Base-by-base conservation (phyloP, 1,139 yeast species). In the Suhomyces taliae region DNA sequence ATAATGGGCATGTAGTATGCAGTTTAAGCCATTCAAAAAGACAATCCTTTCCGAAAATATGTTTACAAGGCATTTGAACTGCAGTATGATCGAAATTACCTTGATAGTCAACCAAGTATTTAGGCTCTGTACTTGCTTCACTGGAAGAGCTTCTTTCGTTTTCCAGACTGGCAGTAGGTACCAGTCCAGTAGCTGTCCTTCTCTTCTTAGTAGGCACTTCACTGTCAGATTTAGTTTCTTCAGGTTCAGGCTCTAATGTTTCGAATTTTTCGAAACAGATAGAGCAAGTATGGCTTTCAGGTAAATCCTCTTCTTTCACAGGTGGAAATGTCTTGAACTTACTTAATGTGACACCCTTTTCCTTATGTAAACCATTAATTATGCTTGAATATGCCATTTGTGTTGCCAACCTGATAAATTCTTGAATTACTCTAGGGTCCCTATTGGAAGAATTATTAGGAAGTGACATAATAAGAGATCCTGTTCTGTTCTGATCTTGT, bases 31-130 rank as follows among this genome's bases (percentile, higher is more conserved):
- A 90, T 54, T 84, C 86, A 51, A 72, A 76, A 36, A 88, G 69
- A 67, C 97, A 90, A 27, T 78, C 77, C 52, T 81, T 76, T 5
- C 96, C 96, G 69, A 89, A 88, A 0, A 81, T 60, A 60, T 88
- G 96, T 8, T 82, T 82, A 65, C 98, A 91, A 0, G 96, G 95
- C 78, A 91, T 74, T 52, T 77, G 71, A 2, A 87, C 70, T 0
- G 97, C 85, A 8, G 75, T 63, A 64, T 90, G 97, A 8, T 67
- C 62, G 57, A 76, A 82, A 5, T 59, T 65, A 5, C 62, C 66
- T 1, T 53, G 55, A 38, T 51, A 60, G 29, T 72, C 75, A 26
- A 64, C 56, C 37, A 69, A 58, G 41, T 53, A 62, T 26, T 58
- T 50, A 9, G 53, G 55, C 24, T 32, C 53, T 11, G 43, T 14